Evolutionary conservation across 306 rosid genomes (phyloP).

Genomic region (Boehmeria nivea): DNA sequence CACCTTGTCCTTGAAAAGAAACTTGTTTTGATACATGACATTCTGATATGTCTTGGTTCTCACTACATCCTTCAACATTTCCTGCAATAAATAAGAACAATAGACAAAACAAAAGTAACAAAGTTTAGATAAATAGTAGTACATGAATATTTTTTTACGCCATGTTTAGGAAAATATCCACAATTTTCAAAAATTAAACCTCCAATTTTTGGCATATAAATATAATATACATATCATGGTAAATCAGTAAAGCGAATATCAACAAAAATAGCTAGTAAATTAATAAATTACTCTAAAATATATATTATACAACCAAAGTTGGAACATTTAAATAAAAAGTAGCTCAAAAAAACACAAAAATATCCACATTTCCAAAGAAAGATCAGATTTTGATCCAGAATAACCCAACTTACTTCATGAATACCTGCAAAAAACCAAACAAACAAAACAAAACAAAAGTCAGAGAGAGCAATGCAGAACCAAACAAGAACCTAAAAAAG

Average conservation of each 20-base stretch:
- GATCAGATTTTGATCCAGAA: slow-evolving; percentile 20
- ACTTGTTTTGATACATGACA: slow-evolving; percentile 90
- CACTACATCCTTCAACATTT: slow-evolving; percentile 94
- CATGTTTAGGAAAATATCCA: too few relatives aligned
- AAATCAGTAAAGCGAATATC: too few relatives aligned
- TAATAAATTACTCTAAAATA: too few relatives aligned
- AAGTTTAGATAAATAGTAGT: background rate
- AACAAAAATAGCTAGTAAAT: too few relatives aligned
- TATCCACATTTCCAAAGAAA: too few relatives aligned
- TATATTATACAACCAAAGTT: too few relatives aligned
- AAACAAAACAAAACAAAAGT: background rate
- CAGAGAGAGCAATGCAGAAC: slow-evolving; percentile 11
- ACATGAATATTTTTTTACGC: too few relatives aligned
- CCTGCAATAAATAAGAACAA: slow-evolving; percentile 41
- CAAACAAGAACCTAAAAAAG: background rate
- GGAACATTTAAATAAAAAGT: too few relatives aligned
- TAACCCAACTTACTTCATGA: slow-evolving; percentile 76
- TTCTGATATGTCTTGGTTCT: slow-evolving; percentile 93
- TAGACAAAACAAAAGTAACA: background rate
- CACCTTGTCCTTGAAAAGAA: slow-evolving; percentile 74
- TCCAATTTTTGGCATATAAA: too few relatives aligned
- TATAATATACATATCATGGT: too few relatives aligned
- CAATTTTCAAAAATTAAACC: too few relatives aligned
- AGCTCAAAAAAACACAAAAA: too few relatives aligned
- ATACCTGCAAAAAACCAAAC: slow-evolving; percentile 71